A percentile compares a stretch with the other conserved stretches of the same genome.
Conservation (phyloP, 2,329 filamentous ascomycete genomes). For the Hortaea sp. region DNA sequence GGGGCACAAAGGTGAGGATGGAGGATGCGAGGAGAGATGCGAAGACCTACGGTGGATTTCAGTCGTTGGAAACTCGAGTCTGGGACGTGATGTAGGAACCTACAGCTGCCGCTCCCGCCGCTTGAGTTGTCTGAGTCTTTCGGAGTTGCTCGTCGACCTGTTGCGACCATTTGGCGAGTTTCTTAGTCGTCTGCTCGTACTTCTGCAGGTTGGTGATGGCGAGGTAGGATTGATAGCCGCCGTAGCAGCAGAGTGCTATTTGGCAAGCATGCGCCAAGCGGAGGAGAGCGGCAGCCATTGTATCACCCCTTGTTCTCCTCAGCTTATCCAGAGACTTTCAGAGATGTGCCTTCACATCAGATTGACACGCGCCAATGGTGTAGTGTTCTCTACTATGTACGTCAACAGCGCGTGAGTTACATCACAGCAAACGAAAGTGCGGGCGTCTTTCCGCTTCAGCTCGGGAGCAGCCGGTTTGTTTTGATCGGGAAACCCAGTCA, state of each 20-base stretch:
- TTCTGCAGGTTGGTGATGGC: slow-evolving; percentile 35
- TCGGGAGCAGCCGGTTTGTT: no score
- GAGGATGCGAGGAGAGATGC: slow-evolving; percentile 19
- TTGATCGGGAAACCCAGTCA: no score
- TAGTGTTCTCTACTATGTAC: not conserved
- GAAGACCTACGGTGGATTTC: slow-evolving; percentile 13
- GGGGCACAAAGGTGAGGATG: slow-evolving; percentile 12
- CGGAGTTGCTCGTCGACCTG: slow-evolving; percentile 33
- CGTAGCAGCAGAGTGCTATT: slow-evolving; percentile 32
- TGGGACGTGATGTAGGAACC: not conserved
- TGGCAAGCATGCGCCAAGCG: slow-evolving; percentile 29
- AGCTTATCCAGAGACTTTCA: no score
- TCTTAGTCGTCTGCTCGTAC: slow-evolving; percentile 37
- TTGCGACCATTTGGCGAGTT: slow-evolving; percentile 36
- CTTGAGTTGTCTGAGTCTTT: slow-evolving; percentile 37
- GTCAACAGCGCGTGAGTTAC: no score
- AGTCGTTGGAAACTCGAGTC: no score
- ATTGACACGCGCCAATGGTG: no score
- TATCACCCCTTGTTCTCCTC: no score
- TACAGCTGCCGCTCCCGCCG: slow-evolving; percentile 31
- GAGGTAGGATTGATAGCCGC: slow-evolving; percentile 32
- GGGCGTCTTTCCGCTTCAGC: no score
- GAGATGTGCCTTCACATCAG: slow-evolving; percentile 1
- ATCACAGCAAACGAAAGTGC: no score
- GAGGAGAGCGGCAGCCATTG: slow-evolving; percentile 1